These are phyloP conservation scores for Bremia lactucae DNA, from an alignment of 352 stramenopile genomes.

Conservation along the genomic window DNA sequence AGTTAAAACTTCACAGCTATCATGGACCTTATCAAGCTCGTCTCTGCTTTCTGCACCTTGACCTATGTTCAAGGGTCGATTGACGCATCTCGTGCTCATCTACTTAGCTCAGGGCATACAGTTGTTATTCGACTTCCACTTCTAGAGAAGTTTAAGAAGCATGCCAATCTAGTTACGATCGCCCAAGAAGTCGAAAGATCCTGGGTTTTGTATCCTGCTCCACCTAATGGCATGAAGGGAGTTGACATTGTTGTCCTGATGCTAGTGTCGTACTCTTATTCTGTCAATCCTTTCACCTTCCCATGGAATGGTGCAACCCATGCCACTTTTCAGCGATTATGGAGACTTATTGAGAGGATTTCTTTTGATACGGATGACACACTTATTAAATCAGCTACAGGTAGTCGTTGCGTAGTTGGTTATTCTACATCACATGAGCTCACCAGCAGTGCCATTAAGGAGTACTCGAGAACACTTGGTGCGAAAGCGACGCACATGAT, in stretches of 20 bases:
- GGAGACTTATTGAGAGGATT: not conserved
- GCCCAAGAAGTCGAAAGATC: not conserved
- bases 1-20: not conserved
- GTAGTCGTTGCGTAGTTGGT: not conserved
- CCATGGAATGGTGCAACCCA: not conserved
- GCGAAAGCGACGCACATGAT: too few relatives aligned
- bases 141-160: not conserved
- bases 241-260: not conserved
- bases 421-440: not conserved
- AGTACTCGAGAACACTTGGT: too few relatives aligned
- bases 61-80: not conserved
- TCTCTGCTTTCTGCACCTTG: not conserved
- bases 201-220: not conserved
- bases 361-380: not conserved
- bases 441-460: too few relatives aligned
- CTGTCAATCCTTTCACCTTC: not conserved
- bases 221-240: not conserved
- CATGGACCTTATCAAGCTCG: not conserved
- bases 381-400: not conserved
- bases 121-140: not conserved
- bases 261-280: not conserved
- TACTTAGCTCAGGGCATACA: not conserved
- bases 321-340: too few relatives aligned
- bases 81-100: not conserved
- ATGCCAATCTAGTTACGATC: not conserved